Conservation (phyloP, 257 asterid species). For the Solanum gandarillasii region DNA sequence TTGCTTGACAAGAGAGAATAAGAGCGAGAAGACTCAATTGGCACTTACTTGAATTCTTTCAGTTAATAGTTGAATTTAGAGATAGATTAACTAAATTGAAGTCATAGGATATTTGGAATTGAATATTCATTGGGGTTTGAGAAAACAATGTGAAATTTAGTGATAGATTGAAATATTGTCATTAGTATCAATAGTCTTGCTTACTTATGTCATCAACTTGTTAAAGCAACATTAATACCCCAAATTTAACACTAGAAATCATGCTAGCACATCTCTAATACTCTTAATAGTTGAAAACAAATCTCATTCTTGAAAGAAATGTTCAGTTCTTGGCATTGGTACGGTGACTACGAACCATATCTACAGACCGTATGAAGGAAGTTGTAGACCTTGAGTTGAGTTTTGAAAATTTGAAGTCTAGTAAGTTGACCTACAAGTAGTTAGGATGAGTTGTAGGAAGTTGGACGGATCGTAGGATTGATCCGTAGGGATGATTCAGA, state of each 20-base stretch:
- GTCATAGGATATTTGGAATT: background rate
- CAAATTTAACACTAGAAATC: background rate
- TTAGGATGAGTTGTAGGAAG: background rate
- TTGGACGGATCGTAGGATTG: background rate
- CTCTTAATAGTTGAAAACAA: background rate
- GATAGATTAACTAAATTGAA: background rate
- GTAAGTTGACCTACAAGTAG: background rate
- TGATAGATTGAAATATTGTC: background rate
- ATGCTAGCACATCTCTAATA: background rate
- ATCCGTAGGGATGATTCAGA: background rate
- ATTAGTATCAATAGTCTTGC: background rate
- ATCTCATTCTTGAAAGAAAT: background rate
- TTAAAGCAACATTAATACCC: background rate
- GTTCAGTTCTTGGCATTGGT: background rate
- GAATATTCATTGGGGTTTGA: background rate
- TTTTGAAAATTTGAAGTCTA: background rate
- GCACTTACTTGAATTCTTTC: background rate
- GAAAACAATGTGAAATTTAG: background rate
- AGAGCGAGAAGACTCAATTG: background rate
- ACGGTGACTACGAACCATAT: background rate
- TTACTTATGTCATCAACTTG: background rate
- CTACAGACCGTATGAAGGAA: no score
- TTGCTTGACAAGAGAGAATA: background rate
- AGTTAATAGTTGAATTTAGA: background rate
- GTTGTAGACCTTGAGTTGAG: background rate